phyloP scores from a whole-genome alignment of 225 moss, liverwort and hornwort species.

The Sphagnum tenellum region DNA sequence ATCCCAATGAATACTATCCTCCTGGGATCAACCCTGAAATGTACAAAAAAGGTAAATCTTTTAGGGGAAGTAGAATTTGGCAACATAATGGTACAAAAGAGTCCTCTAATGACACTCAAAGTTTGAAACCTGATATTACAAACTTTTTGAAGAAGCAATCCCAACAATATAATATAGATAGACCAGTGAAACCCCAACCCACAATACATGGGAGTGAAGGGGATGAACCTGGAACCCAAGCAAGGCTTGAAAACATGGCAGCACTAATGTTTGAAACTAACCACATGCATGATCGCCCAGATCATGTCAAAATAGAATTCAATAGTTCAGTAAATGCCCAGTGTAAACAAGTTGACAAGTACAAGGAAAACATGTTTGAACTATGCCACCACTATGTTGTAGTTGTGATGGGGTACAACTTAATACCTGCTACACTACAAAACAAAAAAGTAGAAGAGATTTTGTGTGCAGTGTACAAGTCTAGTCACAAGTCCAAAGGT shows the following conservation, averaged over 20 bases:
- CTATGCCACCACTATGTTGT: slow-evolving; percentile 29
- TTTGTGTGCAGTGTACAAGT: slow-evolving; percentile 24
- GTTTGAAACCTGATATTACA: too few relatives aligned
- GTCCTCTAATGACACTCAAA: neutral
- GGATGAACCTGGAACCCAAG: slow-evolving; percentile 1
- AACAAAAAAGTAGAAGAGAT: slow-evolving; percentile 16
- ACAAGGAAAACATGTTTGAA: slow-evolving; percentile 15
- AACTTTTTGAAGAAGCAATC: too few relatives aligned
- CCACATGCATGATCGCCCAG: neutral
- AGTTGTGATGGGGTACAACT: slow-evolving; percentile 19
- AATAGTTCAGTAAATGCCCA: too few relatives aligned
- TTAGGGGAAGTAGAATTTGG: slow-evolving; percentile 6
- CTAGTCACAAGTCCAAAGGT: slow-evolving; percentile 16
- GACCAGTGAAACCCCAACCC: too few relatives aligned
- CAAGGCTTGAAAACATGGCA: neutral
- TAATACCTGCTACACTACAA: too few relatives aligned
- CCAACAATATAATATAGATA: too few relatives aligned
- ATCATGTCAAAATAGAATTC: too few relatives aligned
- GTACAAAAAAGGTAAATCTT: slow-evolving; percentile 7
- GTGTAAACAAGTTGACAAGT: slow-evolving; percentile 6
- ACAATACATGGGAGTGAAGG: slow-evolving; percentile 9
- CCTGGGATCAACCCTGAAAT: slow-evolving; percentile 3
- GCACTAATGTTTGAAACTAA: slow-evolving; percentile 2
- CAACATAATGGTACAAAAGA: slow-evolving; percentile 3
- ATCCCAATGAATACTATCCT: slow-evolving; percentile 9